phyloP scores from a whole-genome alignment of 2,329 filamentous ascomycete species.

The Zasmidium angulare region DNA sequence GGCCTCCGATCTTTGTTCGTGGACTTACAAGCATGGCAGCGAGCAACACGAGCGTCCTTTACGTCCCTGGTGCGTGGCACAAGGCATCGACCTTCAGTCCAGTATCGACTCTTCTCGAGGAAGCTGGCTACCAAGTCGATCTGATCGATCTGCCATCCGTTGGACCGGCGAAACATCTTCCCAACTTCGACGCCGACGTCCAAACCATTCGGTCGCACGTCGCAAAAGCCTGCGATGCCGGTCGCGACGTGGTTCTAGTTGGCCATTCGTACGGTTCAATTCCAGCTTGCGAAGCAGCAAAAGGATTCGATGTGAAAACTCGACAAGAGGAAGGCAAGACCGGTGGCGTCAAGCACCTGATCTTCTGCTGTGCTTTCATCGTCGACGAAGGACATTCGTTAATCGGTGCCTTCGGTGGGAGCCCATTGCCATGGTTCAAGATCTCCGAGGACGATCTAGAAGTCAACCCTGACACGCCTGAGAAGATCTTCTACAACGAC shows the following conservation, averaged over 20 bases:
- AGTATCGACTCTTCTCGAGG: constrained; percentile 21
- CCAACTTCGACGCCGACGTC: constrained; percentile 27
- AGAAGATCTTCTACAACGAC: constrained; percentile 22
- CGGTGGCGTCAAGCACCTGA: constrained; percentile 27
- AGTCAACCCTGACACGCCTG: constrained; percentile 6
- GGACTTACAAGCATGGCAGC: constrained; percentile 1
- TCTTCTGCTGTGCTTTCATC: constrained; percentile 30
- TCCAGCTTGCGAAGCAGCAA: constrained; percentile 27
- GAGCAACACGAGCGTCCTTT: constrained; percentile 26
- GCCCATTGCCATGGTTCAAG: constrained; percentile 10
- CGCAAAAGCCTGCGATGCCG: constrained; percentile 18
- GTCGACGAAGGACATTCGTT: constrained; percentile 21
- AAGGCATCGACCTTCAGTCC: constrained; percentile 3
- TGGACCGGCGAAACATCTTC: constrained; percentile 8
- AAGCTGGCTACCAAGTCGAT: constrained; percentile 25
- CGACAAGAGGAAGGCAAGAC: constrained; percentile 13
- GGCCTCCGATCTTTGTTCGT: neutral
- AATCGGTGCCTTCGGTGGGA: constrained; percentile 17
- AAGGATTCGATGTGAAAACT: constrained; percentile 22
- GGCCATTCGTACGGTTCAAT: constrained; percentile 35
- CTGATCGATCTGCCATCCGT: constrained; percentile 21
- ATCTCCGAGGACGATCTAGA: constrained; percentile 14
- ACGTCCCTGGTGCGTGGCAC: constrained; percentile 34
- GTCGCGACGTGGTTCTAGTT: constrained; percentile 28
- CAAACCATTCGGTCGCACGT: constrained; percentile 21